Base-by-base conservation (phyloP, 768 basidiomycete species). In the Cubamyces sp. region DNA sequence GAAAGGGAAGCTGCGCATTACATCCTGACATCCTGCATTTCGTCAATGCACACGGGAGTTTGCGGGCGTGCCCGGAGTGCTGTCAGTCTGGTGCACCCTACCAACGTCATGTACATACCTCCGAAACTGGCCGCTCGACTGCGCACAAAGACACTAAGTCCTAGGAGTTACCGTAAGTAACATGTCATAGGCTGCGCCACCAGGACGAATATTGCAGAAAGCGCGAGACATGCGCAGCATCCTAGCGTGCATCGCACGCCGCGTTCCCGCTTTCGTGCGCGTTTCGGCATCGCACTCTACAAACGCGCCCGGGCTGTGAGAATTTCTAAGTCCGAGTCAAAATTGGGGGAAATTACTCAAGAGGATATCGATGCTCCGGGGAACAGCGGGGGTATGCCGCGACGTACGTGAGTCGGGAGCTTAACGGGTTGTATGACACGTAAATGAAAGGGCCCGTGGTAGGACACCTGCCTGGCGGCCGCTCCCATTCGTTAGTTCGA, bases 371-470 rank as follows among this genome's bases (percentile, higher is more conserved):
- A 46, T 19, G 19, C 45, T 8, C 19, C 45, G 45, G 18, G 21
- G 23, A 19, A n/a, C 2, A 5, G 11, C 19, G 42, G 42, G 41
- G 42, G 9, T 11, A 34, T 34, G 34, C 34, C 57, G 57, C 26
- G 49, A 43, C 37, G 57, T 59, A 59, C 57, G 57, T 59, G 57
- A 59, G 51, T 34, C 57, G 57, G 57, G 49, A 59, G 57, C 28
- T 39, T 43, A 34, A 59, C 41, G 41, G 25, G 28, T 28, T 43
- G 43, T 6, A 16, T 11, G n/a, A 39, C 49, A 59, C 57, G 57
- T 59, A 59, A 59, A 28, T 15, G 23, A 19, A 3, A 18, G 15
- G 39, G 18, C 48, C 34, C 18, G 40, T 30, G 25, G 19, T 7
- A 23, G 48, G 48, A 50, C 16, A 39, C 8, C 16, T 34, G 41